Evolutionary conservation across 2,329 filamentous ascomycete species (phyloP).

Genomic region (Phoma sp.): DNA sequence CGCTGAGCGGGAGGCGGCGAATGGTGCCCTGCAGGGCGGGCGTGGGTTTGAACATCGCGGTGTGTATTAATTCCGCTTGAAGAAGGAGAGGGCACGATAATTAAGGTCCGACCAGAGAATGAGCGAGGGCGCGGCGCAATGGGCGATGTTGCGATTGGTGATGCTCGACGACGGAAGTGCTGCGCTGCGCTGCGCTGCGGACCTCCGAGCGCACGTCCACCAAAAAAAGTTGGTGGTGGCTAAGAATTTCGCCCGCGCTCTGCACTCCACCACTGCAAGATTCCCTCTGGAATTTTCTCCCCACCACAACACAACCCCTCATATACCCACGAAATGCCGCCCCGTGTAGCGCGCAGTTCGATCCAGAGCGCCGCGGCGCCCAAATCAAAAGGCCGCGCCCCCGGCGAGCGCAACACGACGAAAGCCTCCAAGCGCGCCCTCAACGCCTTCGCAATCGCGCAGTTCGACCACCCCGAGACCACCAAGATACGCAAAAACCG

Average conservation of each 20-base stretch:
- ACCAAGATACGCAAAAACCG: conserved; percentile 64
- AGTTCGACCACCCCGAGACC: conserved; percentile 61
- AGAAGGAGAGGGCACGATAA: too few species aligned
- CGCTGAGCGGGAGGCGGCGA: conserved; percentile 81
- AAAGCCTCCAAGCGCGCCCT: conserved; percentile 63
- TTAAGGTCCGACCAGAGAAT: too few species aligned
- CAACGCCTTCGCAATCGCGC: conserved; percentile 72
- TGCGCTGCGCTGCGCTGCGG: too few species aligned
- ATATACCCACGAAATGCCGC: conserved; percentile 50
- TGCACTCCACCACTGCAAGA: neutral
- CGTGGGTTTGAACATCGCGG: conserved; percentile 70
- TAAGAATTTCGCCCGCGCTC: conserved; percentile 43
- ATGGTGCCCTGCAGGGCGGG: conserved; percentile 71
- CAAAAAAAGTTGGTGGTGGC: conserved; percentile 31
- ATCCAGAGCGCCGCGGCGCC: conserved; percentile 42
- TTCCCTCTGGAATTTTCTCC: neutral
- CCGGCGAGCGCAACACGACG: conserved; percentile 48
- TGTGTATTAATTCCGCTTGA: too few species aligned
- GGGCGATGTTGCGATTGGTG: neutral
- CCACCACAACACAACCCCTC: neutral
- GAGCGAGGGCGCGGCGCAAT: neutral
- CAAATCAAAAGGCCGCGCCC: conserved; percentile 26
- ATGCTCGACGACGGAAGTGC: conserved; percentile 16
- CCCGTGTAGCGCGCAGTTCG: conserved; percentile 52
- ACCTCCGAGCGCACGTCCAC: conserved; percentile 17